Base-by-base conservation (phyloP, 2,329 filamentous ascomycete genomes). In the Keithomyces neogunnii region DNA sequence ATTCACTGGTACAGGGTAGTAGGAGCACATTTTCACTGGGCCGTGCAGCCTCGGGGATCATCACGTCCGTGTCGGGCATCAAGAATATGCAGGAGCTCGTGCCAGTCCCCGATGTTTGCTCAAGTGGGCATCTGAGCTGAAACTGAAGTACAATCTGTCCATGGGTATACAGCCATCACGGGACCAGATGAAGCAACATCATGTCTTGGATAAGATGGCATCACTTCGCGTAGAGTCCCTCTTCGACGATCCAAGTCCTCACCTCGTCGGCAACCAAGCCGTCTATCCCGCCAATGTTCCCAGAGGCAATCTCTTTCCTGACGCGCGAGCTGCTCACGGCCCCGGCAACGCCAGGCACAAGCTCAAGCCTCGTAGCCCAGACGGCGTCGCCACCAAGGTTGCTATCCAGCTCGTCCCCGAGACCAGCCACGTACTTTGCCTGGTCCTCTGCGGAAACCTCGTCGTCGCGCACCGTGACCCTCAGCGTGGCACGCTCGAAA, bases 321-420 rank as follows among this genome's bases (percentile, higher is more conserved):
- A 85, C 84, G 59, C 71, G 75, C 5, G 88, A 89, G 56, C 79
- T 82, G 55, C 79, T 82, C 39, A 82, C 48, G 49, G 26, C 50
- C 1, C 69, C 71, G 13, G 67, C 68, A 11, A 58, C 56, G 0
- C 73, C 78, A 13, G 78, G 69, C 1, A 83, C 77, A 62, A 89
- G 65, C 53, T 82, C 77, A 32, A 91, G 77, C 56, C 75, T 72
- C 4, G 61, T 62, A 39, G 73, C 75, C 86, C 86, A 91, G 53
- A 72, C 72, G 38, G 56, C 66, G 57, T 71, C 69, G 1, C 79
- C 84, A 0, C 83, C 84, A 0, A 76, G 19, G 19, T 19, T 72
- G 2, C 62, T 65, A 51, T 75, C 76, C 57, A 81, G 62, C 48
- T 66, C 74, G 2, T 66, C 65, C 26, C 63, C 63, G 50, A 90